Evolutionary conservation across 1,284 basidiomycete species (phyloP).

Genomic region (Uromyces viciae-fabae): DNA sequence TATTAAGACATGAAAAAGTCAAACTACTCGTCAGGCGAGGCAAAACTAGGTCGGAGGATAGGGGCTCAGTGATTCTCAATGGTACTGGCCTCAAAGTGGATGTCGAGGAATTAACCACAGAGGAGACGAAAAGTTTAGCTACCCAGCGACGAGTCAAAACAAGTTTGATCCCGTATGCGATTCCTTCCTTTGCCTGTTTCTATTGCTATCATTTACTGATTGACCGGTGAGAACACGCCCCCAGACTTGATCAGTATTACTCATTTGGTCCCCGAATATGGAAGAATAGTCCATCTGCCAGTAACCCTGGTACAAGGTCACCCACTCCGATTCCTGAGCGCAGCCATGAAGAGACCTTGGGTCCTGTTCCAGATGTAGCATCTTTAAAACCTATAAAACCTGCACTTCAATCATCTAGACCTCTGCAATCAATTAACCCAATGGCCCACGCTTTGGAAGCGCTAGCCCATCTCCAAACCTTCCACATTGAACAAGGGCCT

Average conservation of each 20-base stretch:
- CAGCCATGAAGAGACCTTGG: neutral
- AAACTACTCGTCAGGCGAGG: conserved; percentile 67
- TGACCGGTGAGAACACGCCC: neutral
- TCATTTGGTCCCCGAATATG: conserved; percentile 37
- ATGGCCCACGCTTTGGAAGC: conserved; percentile 76
- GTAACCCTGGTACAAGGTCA: conserved; percentile 16
- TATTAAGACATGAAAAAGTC: conserved; percentile 71
- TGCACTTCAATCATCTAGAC: neutral
- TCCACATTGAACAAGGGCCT: conserved; percentile 63
- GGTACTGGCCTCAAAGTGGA: conserved; percentile 83
- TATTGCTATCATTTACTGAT: conserved; percentile 1
- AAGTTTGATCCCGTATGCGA: conserved; percentile 72
- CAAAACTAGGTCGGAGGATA: conserved; percentile 59
- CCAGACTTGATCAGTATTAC: conserved; percentile 44
- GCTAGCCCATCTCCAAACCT: conserved; percentile 70
- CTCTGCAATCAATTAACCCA: conserved; percentile 56
- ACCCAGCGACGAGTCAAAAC: conserved; percentile 84
- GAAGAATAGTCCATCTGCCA: conserved; percentile 21
- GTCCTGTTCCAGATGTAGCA: neutral
- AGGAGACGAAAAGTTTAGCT: conserved; percentile 76
- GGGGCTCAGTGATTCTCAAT: conserved; percentile 83
- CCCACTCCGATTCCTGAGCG: neutral
- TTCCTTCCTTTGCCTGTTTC: neutral
- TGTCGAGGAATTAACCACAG: conserved; percentile 79
- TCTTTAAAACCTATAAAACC: neutral